Conservation (phyloP, 345 rosid genomes). For the Stellera chamaejasme region DNA sequence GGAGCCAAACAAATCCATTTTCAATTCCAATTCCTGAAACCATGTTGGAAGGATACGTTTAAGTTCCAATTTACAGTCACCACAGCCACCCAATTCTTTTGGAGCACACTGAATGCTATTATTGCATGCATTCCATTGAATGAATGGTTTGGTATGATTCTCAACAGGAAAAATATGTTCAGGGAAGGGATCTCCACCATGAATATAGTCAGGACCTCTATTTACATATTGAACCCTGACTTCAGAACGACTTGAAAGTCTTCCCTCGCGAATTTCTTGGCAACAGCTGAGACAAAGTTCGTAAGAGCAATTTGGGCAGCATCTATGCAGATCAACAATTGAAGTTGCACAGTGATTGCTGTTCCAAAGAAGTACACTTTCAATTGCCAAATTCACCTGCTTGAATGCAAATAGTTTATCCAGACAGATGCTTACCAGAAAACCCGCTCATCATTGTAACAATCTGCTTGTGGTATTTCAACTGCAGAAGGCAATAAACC, state of each 20-base stretch:
- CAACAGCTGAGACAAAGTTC: conserved; percentile 86
- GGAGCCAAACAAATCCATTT: conserved; percentile 31
- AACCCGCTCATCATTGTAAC: conserved; percentile 59
- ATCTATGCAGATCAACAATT: conserved; percentile 69
- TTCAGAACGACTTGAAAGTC: conserved; percentile 32
- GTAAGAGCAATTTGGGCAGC: conserved; percentile 64
- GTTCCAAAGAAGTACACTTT: conserved; percentile 13
- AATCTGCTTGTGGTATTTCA: conserved; percentile 29
- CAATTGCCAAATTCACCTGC: too few relatives aligned
- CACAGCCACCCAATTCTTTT: conserved; percentile 70
- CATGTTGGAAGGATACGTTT: conserved; percentile 44
- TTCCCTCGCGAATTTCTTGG: conserved; percentile 56
- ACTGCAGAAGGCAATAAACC: conserved; percentile 20
- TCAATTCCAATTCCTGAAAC: conserved; percentile 41
- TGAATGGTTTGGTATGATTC: conserved; percentile 17
- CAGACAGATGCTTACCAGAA: conserved; percentile 46
- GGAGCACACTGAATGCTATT: conserved; percentile 63
- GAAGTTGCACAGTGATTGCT: conserved; percentile 92
- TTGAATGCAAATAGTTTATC: background rate
- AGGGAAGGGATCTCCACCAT: conserved; percentile 49
- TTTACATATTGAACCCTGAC: conserved; percentile 28
- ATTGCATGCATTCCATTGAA: conserved; percentile 32
- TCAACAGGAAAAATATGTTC: conserved; percentile 11
- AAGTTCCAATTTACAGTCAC: conserved; percentile 50
- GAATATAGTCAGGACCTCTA: conserved; percentile 57